Evolutionary conservation across 805 yeast genomes (phyloP).

Genomic region (Metschnikowia borealis): DNA sequence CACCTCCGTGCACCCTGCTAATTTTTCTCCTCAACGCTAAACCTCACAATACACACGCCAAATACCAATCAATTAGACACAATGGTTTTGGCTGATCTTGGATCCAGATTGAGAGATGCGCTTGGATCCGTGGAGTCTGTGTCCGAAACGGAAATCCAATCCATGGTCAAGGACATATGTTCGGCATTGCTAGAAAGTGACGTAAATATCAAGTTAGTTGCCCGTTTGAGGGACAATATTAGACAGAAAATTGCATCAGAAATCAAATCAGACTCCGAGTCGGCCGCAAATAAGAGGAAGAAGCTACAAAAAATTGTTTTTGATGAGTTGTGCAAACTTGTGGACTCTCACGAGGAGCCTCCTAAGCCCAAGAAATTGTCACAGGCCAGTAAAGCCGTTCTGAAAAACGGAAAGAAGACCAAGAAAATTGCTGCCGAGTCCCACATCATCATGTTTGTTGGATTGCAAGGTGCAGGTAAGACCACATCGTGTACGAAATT

Average conservation of each 20-base stretch:
- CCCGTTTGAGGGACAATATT: constrained; percentile 63
- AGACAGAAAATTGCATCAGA: constrained; percentile 47
- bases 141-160: constrained; percentile 34
- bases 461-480: constrained; percentile 98
- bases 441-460: constrained; percentile 93
- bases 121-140: constrained; percentile 40
- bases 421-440: constrained; percentile 18
- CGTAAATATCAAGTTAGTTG: constrained; percentile 83
- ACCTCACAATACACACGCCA: neutral
- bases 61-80: neutral
- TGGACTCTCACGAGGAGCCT: constrained; percentile 61
- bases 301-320: constrained; percentile 88
- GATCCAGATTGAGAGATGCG: constrained; percentile 41
- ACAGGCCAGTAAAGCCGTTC: constrained; percentile 19
- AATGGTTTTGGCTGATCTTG: constrained; percentile 46
- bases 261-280: constrained; percentile 44
- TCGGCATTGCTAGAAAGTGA: constrained; percentile 91
- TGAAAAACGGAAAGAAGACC: constrained; percentile 27
- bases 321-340: constrained; percentile 84
- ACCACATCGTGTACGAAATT: constrained; percentile 96
- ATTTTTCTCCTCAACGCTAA: constrained; percentile 4
- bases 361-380: constrained; percentile 84
- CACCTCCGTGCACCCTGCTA: constrained; percentile 2
- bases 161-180: constrained; percentile 80
- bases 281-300: constrained; percentile 67